Base-by-base conservation (phyloP, 1,284 basidiomycete genomes). In the Mixia osmundae region DNA sequence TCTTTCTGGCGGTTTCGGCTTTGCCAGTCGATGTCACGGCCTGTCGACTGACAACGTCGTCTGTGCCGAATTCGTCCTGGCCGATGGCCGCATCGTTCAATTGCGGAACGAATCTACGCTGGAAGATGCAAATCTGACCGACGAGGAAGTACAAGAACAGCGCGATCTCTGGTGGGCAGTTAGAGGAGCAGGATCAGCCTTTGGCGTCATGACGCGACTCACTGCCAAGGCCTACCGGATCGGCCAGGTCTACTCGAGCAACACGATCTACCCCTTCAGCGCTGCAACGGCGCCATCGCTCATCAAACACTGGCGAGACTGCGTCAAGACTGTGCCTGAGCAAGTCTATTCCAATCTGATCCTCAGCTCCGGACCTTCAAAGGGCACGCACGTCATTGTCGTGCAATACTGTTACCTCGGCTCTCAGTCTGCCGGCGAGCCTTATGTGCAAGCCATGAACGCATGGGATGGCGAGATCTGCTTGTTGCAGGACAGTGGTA, bases 391-490 rank as follows among this genome's bases (percentile, higher is more conserved):
- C 32, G 54, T 89, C 18, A 67, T 83, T 37, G 76, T 87, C 31
- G 71, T 89, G 30, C 82, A 87, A 54, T 70, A 87, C 54, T 87
- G 82, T 57, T 87, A 74, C 51, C 57, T 79, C 20, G 80, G 79
- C 0, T 60, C 71, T 2, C 46, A 45, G 14, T 68, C 72, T 41
- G 67, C 72, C 40, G 82, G 80, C 0, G 67, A 73, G 41, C 70
- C 73, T 47, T 78, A 74, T 46, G 63, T 85, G 18, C 65, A 76
- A 36, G 75, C 77, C 5, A 72, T 89, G 45, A 71, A 69, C 7
- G 73, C 73, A 30, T 89, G 82, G 82, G 72, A 76, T 25, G 80
- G 59, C 24, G 60, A 59, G 33, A 44, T 57, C 14, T 77, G 77
- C 48, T 53, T 85, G 37, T 61, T 89, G 40, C 82, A 83, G 47